Base-by-base conservation (phyloP, 2,329 filamentous ascomycete species). In the Penicillium sp. region DNA sequence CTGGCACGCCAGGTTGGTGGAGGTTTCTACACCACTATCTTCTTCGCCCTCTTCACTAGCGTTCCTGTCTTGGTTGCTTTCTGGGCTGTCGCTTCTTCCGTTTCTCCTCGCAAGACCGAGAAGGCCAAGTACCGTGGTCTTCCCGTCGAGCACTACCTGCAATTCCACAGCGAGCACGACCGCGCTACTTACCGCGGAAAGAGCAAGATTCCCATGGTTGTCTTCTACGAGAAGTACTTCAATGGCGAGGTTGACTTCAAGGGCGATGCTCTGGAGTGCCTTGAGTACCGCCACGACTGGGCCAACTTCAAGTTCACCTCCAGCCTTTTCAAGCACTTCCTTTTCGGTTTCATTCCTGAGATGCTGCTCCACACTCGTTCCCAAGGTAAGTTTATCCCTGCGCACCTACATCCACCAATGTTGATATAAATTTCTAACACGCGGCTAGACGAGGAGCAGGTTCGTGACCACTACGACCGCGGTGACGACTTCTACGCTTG, bases 401-500 rank as follows among this genome's bases (percentile, higher is more conserved):
- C 31, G 1, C 16, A 34, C 55, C 42, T 24, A 43, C 4, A 13
- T 49, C 10, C 10, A 14, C 16, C 16, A 36, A 18, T 16, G 18
- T 18, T 47, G 16, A 27, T 16, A 38, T 24, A 24, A 21, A 22
- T 36, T 24, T 45, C 29, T 53, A 13, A 53, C 38, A 41, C 27
- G 27, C 39, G 11, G 43, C 34, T 63, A 91, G 93, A 97, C 66
- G 92, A 97, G 83, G 93, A 97, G 77, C 94, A 97, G 79, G 92
- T 97, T 53, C 91, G 92, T 72, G 91, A 92, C 75, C 92, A 97
- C 81, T 99, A 99, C 77, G 94, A 97, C 82, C 88, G 92, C 62
- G 94, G 94, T 71, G 92, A 99, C 74, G 94, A 97, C 77, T 96
- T 97, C 79, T 99, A 99, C 81, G 88, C 86, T 73, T 99, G 92